Evolutionary conservation across 2,329 filamentous ascomycete species (phyloP).

Genomic region (Exserohilum turcica): DNA sequence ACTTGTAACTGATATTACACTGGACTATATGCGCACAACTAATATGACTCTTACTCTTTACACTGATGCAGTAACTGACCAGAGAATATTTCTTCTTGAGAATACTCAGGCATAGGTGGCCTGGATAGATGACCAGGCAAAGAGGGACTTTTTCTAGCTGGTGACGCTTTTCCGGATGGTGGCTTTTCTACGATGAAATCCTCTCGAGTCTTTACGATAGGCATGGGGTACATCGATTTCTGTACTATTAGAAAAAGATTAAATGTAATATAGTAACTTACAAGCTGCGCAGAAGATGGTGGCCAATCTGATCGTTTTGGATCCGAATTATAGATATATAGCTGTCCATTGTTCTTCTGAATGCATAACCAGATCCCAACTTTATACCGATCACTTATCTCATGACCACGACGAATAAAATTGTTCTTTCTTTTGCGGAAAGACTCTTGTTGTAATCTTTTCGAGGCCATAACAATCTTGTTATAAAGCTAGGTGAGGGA

Average conservation of each 20-base stretch:
- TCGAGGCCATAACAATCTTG: slow-evolving; percentile 16
- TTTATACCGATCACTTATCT: slow-evolving; percentile 20
- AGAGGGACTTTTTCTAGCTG: slow-evolving; percentile 3
- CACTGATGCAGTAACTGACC: slow-evolving; percentile 8
- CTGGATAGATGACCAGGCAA: slow-evolving; percentile 15
- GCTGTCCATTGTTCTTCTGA: slow-evolving; percentile 19
- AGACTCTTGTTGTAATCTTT: slow-evolving; percentile 21
- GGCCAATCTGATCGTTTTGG: slow-evolving; percentile 12
- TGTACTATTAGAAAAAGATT: not conserved
- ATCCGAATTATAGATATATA: slow-evolving; percentile 21
- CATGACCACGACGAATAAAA: slow-evolving; percentile 15
- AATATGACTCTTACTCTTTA: not conserved
- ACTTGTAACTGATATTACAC: not conserved
- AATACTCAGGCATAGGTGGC: slow-evolving; percentile 18
- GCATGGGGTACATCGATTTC: slow-evolving; percentile 10
- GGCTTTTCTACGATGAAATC: slow-evolving; percentile 1
- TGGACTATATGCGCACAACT: not conserved
- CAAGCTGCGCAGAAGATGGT: slow-evolving; percentile 10
- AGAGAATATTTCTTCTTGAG: slow-evolving; percentile 16
- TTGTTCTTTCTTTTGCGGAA: slow-evolving; percentile 23
- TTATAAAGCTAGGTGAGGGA: not conserved
- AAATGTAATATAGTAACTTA: slow-evolving; percentile 1
- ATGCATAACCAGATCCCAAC: slow-evolving; percentile 21
- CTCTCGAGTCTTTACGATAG: slow-evolving; percentile 14
- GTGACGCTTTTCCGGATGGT: not conserved